Conservation (phyloP, 164 flowering plant species). For the Vitis riparia region DNA sequence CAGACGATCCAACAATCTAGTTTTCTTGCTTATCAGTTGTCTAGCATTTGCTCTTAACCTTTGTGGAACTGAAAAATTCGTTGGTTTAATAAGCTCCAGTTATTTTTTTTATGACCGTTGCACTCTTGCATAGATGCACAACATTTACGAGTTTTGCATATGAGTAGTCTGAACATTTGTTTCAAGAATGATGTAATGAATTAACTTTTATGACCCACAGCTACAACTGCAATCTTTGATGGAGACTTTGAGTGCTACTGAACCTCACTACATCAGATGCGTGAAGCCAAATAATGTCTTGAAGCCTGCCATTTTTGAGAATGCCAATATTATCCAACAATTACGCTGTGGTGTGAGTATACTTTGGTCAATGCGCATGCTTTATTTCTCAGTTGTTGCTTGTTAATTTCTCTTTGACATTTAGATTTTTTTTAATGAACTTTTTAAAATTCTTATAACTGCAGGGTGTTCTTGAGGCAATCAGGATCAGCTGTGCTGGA, state of each 20-base stretch:
- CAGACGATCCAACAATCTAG: too few relatives aligned
- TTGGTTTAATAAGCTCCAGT: too few relatives aligned
- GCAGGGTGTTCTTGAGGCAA: slow-evolving; percentile 89
- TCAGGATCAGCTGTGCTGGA: slow-evolving; percentile 98
- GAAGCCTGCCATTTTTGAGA: slow-evolving; percentile 84
- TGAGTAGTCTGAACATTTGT: too few relatives aligned
- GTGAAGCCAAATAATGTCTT: slow-evolving; percentile 83
- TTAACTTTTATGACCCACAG: slow-evolving; percentile 28
- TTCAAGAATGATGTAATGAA: too few relatives aligned
- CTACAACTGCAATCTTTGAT: slow-evolving; percentile 80
- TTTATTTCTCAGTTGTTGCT: not conserved
- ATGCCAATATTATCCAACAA: slow-evolving; percentile 68
- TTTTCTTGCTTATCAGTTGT: too few relatives aligned
- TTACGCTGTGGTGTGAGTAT: slow-evolving; percentile 84
- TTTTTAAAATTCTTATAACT: not conserved
- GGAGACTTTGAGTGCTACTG: slow-evolving; percentile 79
- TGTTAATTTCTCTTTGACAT: too few relatives aligned
- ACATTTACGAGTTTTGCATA: too few relatives aligned
- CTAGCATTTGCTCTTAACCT: too few relatives aligned
- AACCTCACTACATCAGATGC: slow-evolving; percentile 87
- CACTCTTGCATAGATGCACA: too few relatives aligned
- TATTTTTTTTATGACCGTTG: too few relatives aligned
- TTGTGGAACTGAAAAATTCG: too few relatives aligned
- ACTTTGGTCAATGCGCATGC: not conserved
- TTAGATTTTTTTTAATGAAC: too few relatives aligned